Evolutionary conservation across 2,329 filamentous ascomycete species (phyloP).

Genomic region (Macrophomina phaseolina): DNA sequence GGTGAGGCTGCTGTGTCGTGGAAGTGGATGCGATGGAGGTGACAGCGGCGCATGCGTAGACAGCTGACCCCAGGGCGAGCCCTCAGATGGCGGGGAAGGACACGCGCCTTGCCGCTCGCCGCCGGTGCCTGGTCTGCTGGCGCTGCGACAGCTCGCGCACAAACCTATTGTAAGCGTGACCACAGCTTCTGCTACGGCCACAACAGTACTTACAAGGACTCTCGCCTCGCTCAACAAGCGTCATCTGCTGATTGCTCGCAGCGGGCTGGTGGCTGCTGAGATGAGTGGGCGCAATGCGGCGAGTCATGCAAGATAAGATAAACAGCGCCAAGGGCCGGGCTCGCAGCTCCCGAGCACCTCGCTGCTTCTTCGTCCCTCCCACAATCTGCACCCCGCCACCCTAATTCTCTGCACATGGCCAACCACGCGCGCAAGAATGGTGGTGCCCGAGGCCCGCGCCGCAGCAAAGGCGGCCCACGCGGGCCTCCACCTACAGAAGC

Average conservation of each 20-base stretch:
- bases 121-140: constrained; percentile 8
- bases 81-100: constrained; percentile 20
- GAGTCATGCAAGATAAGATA: constrained; percentile 22
- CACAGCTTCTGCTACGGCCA: not conserved
- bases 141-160: not conserved
- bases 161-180: not conserved
- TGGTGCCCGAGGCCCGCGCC: constrained; percentile 11
- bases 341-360: constrained; percentile 15
- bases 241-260: not conserved
- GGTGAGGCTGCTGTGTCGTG: constrained; percentile 9
- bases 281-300: not conserved
- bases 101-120: constrained; percentile 2
- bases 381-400: not conserved
- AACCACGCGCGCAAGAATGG: constrained; percentile 19
- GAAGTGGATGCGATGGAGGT: constrained; percentile 21
- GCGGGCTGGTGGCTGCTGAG: not conserved
- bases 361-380: constrained; percentile 1
- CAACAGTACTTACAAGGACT: too few species aligned
- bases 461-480: not conserved
- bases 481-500: not conserved
- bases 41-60: constrained; percentile 21
- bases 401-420: constrained; percentile 10
- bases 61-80: constrained; percentile 25
- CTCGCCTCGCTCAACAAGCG: too few species aligned
- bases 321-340: constrained; percentile 1